phyloP scores from a whole-genome alignment of 164 flowering plant genomes.

The Amborella trichopoda region DNA sequence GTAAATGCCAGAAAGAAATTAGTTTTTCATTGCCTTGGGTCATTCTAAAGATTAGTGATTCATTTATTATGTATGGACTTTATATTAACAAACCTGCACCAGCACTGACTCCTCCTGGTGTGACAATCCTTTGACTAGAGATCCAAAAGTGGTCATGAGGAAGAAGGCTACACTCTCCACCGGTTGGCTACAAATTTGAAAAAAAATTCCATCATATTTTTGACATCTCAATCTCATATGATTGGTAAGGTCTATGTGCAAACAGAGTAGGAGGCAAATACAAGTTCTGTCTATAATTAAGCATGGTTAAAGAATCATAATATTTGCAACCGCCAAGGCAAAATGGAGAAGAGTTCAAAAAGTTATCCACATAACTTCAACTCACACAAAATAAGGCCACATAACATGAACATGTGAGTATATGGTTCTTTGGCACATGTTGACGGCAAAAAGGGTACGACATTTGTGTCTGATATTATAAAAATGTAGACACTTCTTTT shows the following conservation, averaged over 20 bases:
- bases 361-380: not conserved
- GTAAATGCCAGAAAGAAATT: no score
- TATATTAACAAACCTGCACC: slow-evolving; percentile 64
- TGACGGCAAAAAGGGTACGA: no score
- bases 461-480: no score
- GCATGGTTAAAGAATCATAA: not conserved
- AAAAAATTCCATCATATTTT: not conserved
- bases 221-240: not conserved
- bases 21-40: not conserved
- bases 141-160: slow-evolving; percentile 68
- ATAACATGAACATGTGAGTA: no score
- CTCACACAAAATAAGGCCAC: no score
- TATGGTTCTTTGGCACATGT: no score
- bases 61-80: no score
- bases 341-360: not conserved
- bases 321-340: no score
- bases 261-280: not conserved
- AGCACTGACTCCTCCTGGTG: slow-evolving; percentile 59
- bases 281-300: not conserved
- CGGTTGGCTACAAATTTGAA: slow-evolving; percentile 24
- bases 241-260: not conserved
- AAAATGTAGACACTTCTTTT: no score
- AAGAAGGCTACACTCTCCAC: slow-evolving; percentile 56
- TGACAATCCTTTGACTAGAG: slow-evolving; percentile 71
- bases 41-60: no score